Conservation (phyloP, 2,329 filamentous ascomycete species). For the Aspergillaceae sp. region DNA sequence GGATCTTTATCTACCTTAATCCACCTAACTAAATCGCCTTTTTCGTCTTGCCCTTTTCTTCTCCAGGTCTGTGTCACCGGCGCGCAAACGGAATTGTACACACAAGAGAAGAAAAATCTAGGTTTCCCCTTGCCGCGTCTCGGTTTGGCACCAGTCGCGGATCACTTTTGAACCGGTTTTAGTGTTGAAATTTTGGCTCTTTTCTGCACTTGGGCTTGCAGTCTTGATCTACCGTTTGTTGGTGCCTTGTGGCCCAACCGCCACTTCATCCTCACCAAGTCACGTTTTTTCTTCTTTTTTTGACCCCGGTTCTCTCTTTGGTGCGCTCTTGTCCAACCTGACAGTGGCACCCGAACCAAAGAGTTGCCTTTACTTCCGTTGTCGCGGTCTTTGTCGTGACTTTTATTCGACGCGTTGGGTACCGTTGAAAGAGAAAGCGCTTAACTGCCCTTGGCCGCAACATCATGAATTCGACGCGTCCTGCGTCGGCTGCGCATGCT, state of each 20-base stretch:
- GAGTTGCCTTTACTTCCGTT: background rate
- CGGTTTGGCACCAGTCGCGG: background rate
- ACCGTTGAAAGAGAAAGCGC: background rate
- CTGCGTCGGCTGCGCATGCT: slow-evolving; percentile 46
- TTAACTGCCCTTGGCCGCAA: slow-evolving; percentile 10
- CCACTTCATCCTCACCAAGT: slow-evolving; percentile 5
- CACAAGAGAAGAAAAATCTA: no score
- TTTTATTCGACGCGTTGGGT: background rate
- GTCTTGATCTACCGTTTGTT: slow-evolving; percentile 10
- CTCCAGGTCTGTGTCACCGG: no score
- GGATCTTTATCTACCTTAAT: background rate
- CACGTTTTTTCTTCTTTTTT: no score
- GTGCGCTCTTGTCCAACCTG: slow-evolving; percentile 9
- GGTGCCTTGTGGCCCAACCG: slow-evolving; percentile 21
- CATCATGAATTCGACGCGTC: slow-evolving; percentile 33
- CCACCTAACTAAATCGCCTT: background rate
- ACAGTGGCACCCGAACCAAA: background rate
- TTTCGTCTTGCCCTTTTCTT: no score
- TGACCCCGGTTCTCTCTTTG: background rate
- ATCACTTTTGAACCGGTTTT: background rate
- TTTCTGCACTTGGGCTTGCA: background rate
- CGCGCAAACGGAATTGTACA: no score
- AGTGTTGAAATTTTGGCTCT: background rate
- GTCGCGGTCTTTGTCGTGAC: background rate
- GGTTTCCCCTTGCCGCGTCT: background rate